Evolutionary conservation across 192 early-diverging fungal genomes (phyloP).

Genomic region (Allomyces javanicus): DNA sequence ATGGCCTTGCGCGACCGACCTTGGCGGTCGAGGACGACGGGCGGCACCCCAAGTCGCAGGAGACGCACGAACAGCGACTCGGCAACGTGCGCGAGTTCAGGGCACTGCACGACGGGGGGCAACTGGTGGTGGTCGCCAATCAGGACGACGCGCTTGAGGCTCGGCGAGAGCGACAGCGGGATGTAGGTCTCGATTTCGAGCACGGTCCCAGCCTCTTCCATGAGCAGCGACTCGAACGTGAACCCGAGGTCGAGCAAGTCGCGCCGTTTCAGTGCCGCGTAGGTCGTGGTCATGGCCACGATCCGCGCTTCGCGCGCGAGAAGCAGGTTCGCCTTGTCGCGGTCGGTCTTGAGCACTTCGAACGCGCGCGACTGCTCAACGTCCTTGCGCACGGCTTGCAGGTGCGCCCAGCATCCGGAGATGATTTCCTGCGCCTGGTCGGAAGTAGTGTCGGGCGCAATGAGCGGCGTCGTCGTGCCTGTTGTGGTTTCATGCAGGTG

Average conservation of each 20-base stretch:
- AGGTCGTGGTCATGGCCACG: conserved; percentile 93
- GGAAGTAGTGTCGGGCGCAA: conserved; percentile 23
- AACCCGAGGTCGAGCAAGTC: conserved; percentile 78
- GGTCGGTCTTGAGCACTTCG: conserved; percentile 60
- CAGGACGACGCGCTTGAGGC: conserved; percentile 69
- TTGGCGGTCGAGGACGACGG: conserved; percentile 58
- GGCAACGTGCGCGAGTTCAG: conserved; percentile 75
- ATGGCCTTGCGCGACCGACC: conserved; percentile 66
- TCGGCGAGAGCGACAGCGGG: conserved; percentile 53
- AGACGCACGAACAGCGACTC: conserved; percentile 84
- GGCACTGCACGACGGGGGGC: conserved; percentile 85
- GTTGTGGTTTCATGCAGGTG: conserved; percentile 26
- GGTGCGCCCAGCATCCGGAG: conserved; percentile 61
- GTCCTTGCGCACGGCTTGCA: conserved; percentile 63
- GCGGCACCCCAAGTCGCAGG: conserved; percentile 82
- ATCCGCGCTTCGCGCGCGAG: conserved; percentile 90
- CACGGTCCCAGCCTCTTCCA: conserved; percentile 95
- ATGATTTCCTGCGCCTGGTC: conserved; percentile 38
- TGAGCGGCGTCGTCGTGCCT: conserved; percentile 24
- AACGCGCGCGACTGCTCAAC: conserved; percentile 83
- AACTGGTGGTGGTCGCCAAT: conserved; percentile 97
- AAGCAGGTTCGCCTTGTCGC: conserved; percentile 74
- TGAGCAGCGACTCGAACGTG: conserved; percentile 84
- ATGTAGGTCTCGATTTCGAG: conserved; percentile 90
- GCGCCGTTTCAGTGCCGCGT: conserved; percentile 73